phyloP scores from a whole-genome alignment of 1,139 yeast genomes.

The Wickerhamomyces sp. region DNA sequence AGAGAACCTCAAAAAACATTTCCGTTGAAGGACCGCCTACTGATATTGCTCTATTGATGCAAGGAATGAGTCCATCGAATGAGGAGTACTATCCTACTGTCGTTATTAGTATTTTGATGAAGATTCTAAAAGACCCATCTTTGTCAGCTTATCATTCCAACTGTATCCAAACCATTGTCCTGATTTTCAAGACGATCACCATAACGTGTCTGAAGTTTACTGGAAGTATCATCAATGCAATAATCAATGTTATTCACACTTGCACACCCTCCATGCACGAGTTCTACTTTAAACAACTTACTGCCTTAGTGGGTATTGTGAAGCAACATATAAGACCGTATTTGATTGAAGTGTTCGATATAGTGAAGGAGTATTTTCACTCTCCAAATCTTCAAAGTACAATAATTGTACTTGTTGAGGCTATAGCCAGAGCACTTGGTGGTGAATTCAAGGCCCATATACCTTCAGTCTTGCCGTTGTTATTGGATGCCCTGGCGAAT shows the following conservation, averaged over 20 bases:
- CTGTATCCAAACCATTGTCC: constrained; percentile 87
- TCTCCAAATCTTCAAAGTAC: constrained; percentile 69
- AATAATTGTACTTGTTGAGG: constrained; percentile 75
- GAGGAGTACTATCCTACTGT: constrained; percentile 97
- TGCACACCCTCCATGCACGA: constrained; percentile 82
- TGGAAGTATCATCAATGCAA: constrained; percentile 84
- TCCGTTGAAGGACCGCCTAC: constrained; percentile 83
- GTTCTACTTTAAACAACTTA: constrained; percentile 84
- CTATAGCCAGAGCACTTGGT: constrained; percentile 79
- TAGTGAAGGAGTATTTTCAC: constrained; percentile 71
- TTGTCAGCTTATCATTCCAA: constrained; percentile 83
- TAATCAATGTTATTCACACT: constrained; percentile 76
- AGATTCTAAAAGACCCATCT: constrained; percentile 78
- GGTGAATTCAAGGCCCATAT: constrained; percentile 87
- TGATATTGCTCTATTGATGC: constrained; percentile 85
- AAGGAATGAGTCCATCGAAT: constrained; percentile 88
- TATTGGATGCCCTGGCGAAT: constrained; percentile 72
- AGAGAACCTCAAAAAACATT: constrained; percentile 58
- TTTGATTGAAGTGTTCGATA: constrained; percentile 69
- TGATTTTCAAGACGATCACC: constrained; percentile 85
- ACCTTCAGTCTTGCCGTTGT: constrained; percentile 70
- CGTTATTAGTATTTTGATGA: constrained; percentile 80
- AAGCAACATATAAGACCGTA: constrained; percentile 87
- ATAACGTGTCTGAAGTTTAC: constrained; percentile 82
- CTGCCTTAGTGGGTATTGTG: constrained; percentile 74